phyloP scores from a whole-genome alignment of 352 stramenopile genomes.

The Phytophthora fragariae region DNA sequence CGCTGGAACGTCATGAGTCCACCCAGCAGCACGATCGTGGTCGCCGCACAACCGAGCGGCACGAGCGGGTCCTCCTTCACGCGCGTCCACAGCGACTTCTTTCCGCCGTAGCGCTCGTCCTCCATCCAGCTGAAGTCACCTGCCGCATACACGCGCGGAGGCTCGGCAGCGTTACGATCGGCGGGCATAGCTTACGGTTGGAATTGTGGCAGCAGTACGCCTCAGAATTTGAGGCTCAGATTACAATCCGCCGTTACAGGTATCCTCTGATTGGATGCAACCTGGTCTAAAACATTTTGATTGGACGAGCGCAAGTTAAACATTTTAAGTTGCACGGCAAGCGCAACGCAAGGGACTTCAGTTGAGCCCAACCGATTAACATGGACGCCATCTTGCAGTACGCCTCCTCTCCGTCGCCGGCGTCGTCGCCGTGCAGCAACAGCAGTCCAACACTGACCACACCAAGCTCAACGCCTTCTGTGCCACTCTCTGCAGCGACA shows the following conservation, averaged over 20 bases:
- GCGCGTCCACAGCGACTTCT: conserved; percentile 73
- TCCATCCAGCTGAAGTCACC: conserved; percentile 79
- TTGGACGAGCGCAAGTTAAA: conserved; percentile 14
- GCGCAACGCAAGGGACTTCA: too few relatives aligned
- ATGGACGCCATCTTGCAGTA: conserved; percentile 34
- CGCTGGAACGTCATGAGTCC: conserved; percentile 76
- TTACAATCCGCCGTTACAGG: background rate
- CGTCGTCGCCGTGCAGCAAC: conserved; percentile 1
- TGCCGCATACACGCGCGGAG: conserved; percentile 41
- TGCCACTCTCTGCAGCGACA: background rate
- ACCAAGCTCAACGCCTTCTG: background rate
- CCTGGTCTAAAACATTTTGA: background rate
- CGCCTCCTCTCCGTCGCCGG: conserved; percentile 23
- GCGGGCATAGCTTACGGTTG: conserved; percentile 11
- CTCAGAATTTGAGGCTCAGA: too few relatives aligned
- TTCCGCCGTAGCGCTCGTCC: conserved; percentile 54
- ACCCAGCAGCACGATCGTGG: conserved; percentile 66
- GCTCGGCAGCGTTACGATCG: conserved; percentile 15
- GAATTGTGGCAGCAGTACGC: background rate
- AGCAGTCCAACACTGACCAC: too few relatives aligned
- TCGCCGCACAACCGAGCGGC: conserved; percentile 73
- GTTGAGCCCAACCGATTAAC: background rate
- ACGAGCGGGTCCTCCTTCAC: conserved; percentile 82
- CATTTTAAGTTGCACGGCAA: background rate
- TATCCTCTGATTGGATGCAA: conserved; percentile 14